These are phyloP conservation scores for Talaromyces verruculosus DNA, from an alignment of 2,329 filamentous ascomycete genomes.

Conservation along the genomic window DNA sequence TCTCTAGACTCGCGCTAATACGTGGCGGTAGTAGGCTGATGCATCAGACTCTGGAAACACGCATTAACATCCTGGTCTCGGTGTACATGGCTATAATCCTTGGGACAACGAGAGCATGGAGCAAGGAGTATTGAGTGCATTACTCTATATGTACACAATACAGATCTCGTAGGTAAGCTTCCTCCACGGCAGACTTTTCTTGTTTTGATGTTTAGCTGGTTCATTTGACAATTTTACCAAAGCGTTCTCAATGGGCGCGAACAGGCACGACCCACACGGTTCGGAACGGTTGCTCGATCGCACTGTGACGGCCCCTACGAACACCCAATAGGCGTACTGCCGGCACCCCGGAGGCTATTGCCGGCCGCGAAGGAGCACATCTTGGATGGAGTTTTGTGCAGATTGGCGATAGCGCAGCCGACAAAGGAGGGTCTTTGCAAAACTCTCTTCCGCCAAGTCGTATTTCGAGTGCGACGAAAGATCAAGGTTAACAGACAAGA, in stretches of 20 bases:
- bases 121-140: neutral
- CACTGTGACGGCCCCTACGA: slow-evolving; percentile 26
- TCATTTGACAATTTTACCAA: slow-evolving; percentile 26
- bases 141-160: neutral
- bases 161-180: neutral
- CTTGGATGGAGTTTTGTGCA: slow-evolving; percentile 22
- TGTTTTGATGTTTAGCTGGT: slow-evolving; percentile 35
- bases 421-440: slow-evolving; percentile 23
- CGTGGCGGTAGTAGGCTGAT: neutral
- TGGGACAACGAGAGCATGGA: neutral
- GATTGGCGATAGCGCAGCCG: slow-evolving; percentile 25
- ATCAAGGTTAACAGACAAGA: neutral
- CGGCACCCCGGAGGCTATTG: slow-evolving; percentile 29
- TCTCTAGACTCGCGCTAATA: neutral
- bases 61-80: neutral
- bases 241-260: slow-evolving; percentile 34
- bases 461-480: neutral
- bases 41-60: neutral
- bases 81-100: neutral
- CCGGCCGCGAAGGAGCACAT: slow-evolving; percentile 25
- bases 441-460: slow-evolving; percentile 20
- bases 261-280: slow-evolving; percentile 29
- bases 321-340: slow-evolving; percentile 26
- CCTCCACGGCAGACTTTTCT: neutral
- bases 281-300: slow-evolving; percentile 28